Percentiles rank a stretch among this genome's conserved stretches.
phyloP scores from a whole-genome alignment of 257 asterid species.

The Salvia splendens region DNA sequence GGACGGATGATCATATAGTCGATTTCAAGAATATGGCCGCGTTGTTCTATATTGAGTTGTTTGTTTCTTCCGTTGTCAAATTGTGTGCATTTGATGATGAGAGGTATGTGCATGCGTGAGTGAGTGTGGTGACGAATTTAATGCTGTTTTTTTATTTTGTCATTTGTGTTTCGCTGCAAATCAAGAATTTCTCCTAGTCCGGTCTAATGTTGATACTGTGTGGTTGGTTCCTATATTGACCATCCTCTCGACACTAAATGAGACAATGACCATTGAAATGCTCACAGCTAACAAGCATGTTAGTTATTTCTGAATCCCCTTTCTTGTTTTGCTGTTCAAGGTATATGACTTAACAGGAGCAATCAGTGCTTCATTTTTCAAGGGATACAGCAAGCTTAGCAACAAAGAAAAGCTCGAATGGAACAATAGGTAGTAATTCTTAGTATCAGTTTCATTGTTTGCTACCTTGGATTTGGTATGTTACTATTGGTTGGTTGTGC shows the following conservation, averaged over 20 bases:
- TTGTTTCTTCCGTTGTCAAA: background rate
- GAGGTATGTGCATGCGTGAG: background rate
- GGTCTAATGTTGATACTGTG: background rate
- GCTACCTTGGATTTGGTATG: slow-evolving; percentile 3
- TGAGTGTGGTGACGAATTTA: background rate
- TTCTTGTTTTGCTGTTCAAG: slow-evolving; percentile 55
- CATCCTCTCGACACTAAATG: slow-evolving; percentile 15
- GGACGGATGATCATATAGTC: slow-evolving; percentile 18
- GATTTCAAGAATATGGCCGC: background rate
- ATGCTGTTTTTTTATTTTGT: background rate
- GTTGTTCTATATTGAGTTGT: background rate
- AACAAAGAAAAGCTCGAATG: slow-evolving; percentile 69
- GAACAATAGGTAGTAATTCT: slow-evolving; percentile 73
- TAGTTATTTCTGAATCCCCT: slow-evolving; percentile 27
- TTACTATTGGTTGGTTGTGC: slow-evolving; percentile 32
- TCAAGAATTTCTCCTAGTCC: background rate
- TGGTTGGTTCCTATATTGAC: slow-evolving; percentile 6
- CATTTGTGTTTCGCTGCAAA: background rate
- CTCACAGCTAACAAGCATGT: slow-evolving; percentile 16
- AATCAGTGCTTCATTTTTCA: slow-evolving; percentile 57
- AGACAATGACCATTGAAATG: slow-evolving; percentile 1
- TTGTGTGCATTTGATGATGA: background rate
- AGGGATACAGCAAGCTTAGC: slow-evolving; percentile 72
- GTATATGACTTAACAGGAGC: slow-evolving; percentile 80
- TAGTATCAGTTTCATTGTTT: slow-evolving; percentile 8